Percentiles rank a stretch among this genome's conserved stretches.
Evolutionary conservation across 106 monocot species (phyloP).

Genomic region (Narthecium ossifragum): DNA sequence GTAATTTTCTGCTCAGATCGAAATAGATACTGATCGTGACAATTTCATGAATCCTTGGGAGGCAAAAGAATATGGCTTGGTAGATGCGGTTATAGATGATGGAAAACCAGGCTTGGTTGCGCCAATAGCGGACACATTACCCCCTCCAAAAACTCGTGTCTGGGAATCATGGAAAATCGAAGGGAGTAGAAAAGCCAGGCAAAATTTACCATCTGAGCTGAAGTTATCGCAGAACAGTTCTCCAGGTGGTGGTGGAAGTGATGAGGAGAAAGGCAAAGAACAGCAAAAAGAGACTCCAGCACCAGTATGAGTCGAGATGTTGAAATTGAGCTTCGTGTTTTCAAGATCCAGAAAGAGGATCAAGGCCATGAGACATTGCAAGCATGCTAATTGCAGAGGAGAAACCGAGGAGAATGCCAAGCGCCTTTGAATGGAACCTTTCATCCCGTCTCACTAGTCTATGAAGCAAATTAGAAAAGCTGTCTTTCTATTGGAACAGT

Average conservation of each 20-base stretch:
- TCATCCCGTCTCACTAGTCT: too few species aligned
- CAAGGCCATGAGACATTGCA: too few species aligned
- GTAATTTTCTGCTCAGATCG: constrained; percentile 38
- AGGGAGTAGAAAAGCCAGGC: constrained; percentile 64
- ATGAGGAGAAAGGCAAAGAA: constrained; percentile 36
- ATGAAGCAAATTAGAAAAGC: too few species aligned
- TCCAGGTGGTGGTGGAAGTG: constrained; percentile 8
- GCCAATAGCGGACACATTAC: constrained; percentile 50
- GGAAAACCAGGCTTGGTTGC: constrained; percentile 93
- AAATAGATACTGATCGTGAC: constrained; percentile 79
- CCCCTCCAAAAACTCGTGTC: constrained; percentile 83
- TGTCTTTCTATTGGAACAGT: too few species aligned
- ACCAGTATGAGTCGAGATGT: constrained; percentile 22
- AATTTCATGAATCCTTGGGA: constrained; percentile 98
- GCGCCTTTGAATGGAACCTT: too few species aligned
- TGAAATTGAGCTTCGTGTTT: too few species aligned
- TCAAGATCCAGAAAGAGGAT: too few species aligned
- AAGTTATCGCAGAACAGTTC: constrained; percentile 31
- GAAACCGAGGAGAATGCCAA: too few species aligned
- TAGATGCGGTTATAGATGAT: constrained; percentile 86
- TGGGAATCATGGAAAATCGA: constrained; percentile 80
- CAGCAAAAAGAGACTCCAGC: constrained; percentile 31
- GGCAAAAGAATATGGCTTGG: constrained; percentile 90
- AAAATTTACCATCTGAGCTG: constrained; percentile 69
- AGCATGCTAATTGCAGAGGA: too few species aligned